These are phyloP conservation scores for Dissoconium aciculare DNA, from an alignment of 2,329 filamentous ascomycete genomes.

Conservation along the genomic window DNA sequence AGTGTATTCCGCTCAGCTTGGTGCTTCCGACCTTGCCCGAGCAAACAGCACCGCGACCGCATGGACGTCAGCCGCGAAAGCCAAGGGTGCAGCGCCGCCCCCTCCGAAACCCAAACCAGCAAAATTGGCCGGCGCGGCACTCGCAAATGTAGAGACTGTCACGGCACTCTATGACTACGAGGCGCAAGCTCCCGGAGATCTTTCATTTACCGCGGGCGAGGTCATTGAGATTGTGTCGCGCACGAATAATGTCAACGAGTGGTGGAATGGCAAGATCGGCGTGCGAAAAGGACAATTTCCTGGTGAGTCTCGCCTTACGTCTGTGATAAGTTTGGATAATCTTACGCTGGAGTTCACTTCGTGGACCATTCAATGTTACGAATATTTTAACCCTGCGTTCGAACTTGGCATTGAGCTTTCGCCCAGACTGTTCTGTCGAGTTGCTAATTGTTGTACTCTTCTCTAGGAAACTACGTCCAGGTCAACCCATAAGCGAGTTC, in stretches of 20 bases:
- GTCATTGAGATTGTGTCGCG: conserved; percentile 73
- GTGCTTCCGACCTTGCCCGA: conserved; percentile 17
- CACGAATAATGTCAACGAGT: conserved; percentile 75
- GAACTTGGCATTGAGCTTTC: too few relatives aligned
- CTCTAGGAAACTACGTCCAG: too few relatives aligned
- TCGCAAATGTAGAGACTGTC: conserved; percentile 55
- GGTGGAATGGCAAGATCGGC: conserved; percentile 77
- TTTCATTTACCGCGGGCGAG: conserved; percentile 80
- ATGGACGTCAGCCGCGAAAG: conserved; percentile 33
- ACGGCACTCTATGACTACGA: conserved; percentile 94
- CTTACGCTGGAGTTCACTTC: too few relatives aligned
- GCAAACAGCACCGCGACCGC: conserved; percentile 22
- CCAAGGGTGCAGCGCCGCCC: conserved; percentile 31
- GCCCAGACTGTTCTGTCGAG: too few relatives aligned
- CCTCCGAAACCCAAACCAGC: conserved; percentile 42
- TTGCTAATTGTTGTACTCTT: too few relatives aligned
- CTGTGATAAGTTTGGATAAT: too few relatives aligned
- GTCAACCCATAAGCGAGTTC: too few relatives aligned
- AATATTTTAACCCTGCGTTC: too few relatives aligned
- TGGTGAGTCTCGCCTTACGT: conserved; percentile 54
- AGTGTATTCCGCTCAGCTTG: conserved; percentile 8
- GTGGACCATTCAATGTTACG: too few relatives aligned
- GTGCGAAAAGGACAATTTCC: conserved; percentile 85
- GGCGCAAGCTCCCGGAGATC: conserved; percentile 82
- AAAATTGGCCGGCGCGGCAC: conserved; percentile 53